phyloP scores from a whole-genome alignment of 78 protist genomes.

The Speleostelium caveatum region DNA sequence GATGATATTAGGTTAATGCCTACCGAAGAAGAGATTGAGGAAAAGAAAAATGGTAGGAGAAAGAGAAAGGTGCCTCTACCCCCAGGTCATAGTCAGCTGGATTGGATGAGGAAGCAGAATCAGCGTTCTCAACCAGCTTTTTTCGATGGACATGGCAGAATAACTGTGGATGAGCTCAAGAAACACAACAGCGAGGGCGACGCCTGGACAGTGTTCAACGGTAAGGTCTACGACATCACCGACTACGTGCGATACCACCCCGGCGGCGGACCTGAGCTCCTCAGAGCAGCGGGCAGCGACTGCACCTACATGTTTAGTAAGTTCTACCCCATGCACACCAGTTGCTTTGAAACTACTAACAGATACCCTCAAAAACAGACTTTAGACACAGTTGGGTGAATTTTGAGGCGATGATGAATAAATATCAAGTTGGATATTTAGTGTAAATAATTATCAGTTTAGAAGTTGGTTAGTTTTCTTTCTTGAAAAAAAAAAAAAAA shows the following conservation, averaged over 20 bases:
- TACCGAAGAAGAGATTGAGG: slow-evolving; percentile 60
- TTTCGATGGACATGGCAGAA: slow-evolving; percentile 2
- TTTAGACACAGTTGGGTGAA: slow-evolving; percentile 75
- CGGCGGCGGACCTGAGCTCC: slow-evolving; percentile 80
- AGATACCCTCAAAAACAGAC: slow-evolving; percentile 1
- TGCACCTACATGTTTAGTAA: slow-evolving; percentile 81
- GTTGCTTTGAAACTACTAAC: not conserved
- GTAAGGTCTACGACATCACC: slow-evolving; percentile 87
- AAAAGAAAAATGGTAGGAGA: slow-evolving; percentile 61
- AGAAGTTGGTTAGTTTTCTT: not conserved
- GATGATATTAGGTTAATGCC: slow-evolving; percentile 14
- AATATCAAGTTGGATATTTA: slow-evolving; percentile 41
- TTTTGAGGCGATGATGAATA: slow-evolving; percentile 67
- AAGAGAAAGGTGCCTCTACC: slow-evolving; percentile 77
- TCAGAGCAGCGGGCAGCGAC: slow-evolving; percentile 84
- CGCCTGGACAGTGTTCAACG: slow-evolving; percentile 87
- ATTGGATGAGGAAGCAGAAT: slow-evolving; percentile 62
- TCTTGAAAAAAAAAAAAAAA: not conserved
- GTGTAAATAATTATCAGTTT: not conserved
- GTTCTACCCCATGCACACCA: not conserved
- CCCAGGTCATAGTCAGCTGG: slow-evolving; percentile 71
- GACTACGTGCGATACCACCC: slow-evolving; percentile 86
- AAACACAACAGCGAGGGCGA: slow-evolving; percentile 66
- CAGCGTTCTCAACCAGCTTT: not conserved
- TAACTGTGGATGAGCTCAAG: slow-evolving; percentile 34